Base-by-base conservation (phyloP, 768 basidiomycete genomes). In the Leccinum disarticulatum region DNA sequence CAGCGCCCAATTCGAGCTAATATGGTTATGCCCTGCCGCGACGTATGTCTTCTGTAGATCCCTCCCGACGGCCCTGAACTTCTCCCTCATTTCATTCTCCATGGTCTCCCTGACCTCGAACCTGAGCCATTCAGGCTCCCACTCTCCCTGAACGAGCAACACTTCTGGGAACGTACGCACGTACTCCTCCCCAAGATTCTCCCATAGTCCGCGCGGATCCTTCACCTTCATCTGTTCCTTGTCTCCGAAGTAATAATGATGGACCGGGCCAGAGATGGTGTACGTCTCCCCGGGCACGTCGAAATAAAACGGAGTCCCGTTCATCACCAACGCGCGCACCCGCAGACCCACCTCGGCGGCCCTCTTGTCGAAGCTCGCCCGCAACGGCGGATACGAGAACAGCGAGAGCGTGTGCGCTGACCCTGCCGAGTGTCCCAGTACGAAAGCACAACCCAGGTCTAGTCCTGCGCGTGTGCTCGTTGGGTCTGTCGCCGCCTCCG, bases 401-500 rank as follows among this genome's bases (percentile, higher is more conserved):
- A 82, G 61, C 17, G 84, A 79, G 4, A 80, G 71, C 47, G 79
- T 64, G 66, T 85, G 81, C 28, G 75, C 71, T 1, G 81, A 83
- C 1, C 88, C 88, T 0, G 84, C 86, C 1, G 87, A 88, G 70
- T 89, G 87, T 0, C 80, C 84, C 70, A 83, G 73, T 43, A 88
- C 50, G 62, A 81, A 80, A 46, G 86, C 67, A 10, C 65, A 68
- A 7, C 77, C 69, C 6, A 74, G 65, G 64, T 84, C 81, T 0
- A 81, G 76, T 22, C 66, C 63, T 17, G 47, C 50, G 7, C 58
- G 60, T 3, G 61, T 41, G 17, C 64, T 60, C 30, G 3, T 36
- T 8, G 60, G 31, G 6, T 28, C 46, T 8, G 58, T 54, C 55
- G 56, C 61, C 25, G 47, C 61, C 19, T 35, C 35, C 5, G 51